Conservation (phyloP, 129 eudicot species). For the Apium graveolens region DNA sequence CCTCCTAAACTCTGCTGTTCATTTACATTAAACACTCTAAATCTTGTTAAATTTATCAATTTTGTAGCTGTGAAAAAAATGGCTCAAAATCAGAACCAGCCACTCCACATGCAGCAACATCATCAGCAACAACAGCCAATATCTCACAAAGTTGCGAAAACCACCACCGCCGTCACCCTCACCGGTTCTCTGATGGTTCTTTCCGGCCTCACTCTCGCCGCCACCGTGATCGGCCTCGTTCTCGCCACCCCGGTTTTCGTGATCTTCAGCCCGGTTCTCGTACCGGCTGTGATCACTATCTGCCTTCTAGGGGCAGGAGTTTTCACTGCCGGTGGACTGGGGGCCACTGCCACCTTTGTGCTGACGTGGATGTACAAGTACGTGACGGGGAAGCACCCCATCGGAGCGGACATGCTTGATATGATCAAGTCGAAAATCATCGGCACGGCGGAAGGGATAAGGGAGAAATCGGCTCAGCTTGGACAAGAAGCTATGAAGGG, state of each 20-base stretch:
- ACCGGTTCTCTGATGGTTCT: constrained; percentile 54
- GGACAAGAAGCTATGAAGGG: constrained; percentile 9
- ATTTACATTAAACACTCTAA: no score
- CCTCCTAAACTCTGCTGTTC: background rate
- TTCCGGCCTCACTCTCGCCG: constrained; percentile 47
- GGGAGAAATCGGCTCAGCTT: constrained; percentile 35
- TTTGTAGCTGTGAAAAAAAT: background rate
- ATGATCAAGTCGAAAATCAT: constrained; percentile 26
- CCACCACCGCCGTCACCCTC: constrained; percentile 49
- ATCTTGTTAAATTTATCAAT: background rate
- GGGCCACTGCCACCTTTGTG: constrained; percentile 32
- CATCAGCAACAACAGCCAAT: background rate
- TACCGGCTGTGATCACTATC: constrained; percentile 35
- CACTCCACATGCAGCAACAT: background rate
- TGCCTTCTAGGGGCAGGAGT: constrained; percentile 36
- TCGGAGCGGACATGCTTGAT: constrained; percentile 39
- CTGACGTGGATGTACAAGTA: constrained; percentile 56
- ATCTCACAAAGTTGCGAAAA: constrained; percentile 44
- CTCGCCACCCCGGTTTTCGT: constrained; percentile 49
- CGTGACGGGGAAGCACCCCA: constrained; percentile 48
- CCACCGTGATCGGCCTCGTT: constrained; percentile 49
- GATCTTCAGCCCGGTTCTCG: constrained; percentile 60
- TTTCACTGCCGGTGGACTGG: constrained; percentile 36
- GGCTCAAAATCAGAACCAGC: constrained; percentile 12
- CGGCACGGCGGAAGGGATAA: constrained; percentile 31